Evolutionary conservation across 2,329 filamentous ascomycete genomes (phyloP), one percentile per base, ranked within the genome.

Genomic region (Fonsecaea pedrosoi): DNA sequence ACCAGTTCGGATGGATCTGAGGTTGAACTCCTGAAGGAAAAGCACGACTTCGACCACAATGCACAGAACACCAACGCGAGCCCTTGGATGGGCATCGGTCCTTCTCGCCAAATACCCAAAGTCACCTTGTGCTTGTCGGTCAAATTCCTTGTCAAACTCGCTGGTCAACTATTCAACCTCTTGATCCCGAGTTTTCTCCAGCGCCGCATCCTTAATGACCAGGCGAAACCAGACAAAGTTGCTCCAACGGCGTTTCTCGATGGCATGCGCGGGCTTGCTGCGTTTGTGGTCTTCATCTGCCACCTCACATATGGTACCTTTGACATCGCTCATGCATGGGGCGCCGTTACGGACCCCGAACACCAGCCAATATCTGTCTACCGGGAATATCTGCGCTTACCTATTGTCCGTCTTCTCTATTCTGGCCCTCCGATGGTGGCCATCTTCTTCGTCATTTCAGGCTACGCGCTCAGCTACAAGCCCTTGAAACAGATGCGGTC

Each of bases 391-490:
- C 30, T 72, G 0, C 70, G 70, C 13, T 54, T 72, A 35, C 70
- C 70, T 1, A 64, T 71, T 5, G 59, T 72, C 30, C 67, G 70
- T 30, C 62, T 72, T 6, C 57, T 72, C n/a, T 72, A 72, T 37
- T 70, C 67, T 25, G 70, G 70, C 4, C 70, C 70, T 13, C 70
- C 70, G 9, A 72, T 72, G 65, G 81, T 83, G 13, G 76, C 78
- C 54, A 79, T 82, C 42, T 83, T 83, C 73, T 83, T 83, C 70
- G 78, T 83, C 38, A 78, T 83, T 32, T 82, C 80, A 8, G 81
- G 81, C 60, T 83, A 83, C 64, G 80, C 81, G n/a, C 75, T 83
- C 55, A 81, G 80, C 34, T 78, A 78, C 64, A 79, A 79, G 64
- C 78, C 78, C 3, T 67, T 80, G 61, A 81, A 77, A 67, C 73